Base-by-base conservation (phyloP, 257 asterid species). In the Nemophila menziesii region DNA sequence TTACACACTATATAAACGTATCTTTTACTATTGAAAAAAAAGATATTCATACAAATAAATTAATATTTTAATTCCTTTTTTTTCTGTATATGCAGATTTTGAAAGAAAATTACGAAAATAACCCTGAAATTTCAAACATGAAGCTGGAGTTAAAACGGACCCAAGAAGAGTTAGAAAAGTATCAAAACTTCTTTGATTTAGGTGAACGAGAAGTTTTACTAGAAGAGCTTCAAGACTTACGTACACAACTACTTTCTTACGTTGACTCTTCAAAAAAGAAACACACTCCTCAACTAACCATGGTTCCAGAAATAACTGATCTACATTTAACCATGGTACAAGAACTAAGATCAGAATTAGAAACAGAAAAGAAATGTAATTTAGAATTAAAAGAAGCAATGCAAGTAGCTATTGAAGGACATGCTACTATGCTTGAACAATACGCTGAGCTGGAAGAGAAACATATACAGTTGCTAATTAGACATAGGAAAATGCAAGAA, bases 151-250 rank as follows among this genome's bases (percentile, higher is more conserved):
- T 79, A 29, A 73, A 65, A 64, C 70, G 83, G 51, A 77, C 56
- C 56, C 94, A 81, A 58, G 93, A 85, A 49, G 99, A 85, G 44
- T 56, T 90, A 51, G 93, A 81, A 50, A 66, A 61, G 59, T 82
- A 90, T 63, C 82, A 62, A 47, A 85, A 77, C 74, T 90, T 90
- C 75, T 81, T 79, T 65, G 92, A 85, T 68, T 69, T 90, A 59
- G 99, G 96, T 36, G 99, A 90, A 72, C 73, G 92, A 69, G 99
- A 85, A 60, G 82, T 90, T 49, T 61, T 90, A 51, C 46, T 77
- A 72, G 99, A 90, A 62, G 99, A 90, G 75, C 63, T 90, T 63
- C 92, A 63, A 47, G 96, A 81, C 69, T 55, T 90, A 49, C 67
- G 94, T 68, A 63, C 68, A 55, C 99, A 85, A 51, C 78, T 90